Conservation (phyloP, 768 basidiomycete genomes). For the Tubosaeta sp. region DNA sequence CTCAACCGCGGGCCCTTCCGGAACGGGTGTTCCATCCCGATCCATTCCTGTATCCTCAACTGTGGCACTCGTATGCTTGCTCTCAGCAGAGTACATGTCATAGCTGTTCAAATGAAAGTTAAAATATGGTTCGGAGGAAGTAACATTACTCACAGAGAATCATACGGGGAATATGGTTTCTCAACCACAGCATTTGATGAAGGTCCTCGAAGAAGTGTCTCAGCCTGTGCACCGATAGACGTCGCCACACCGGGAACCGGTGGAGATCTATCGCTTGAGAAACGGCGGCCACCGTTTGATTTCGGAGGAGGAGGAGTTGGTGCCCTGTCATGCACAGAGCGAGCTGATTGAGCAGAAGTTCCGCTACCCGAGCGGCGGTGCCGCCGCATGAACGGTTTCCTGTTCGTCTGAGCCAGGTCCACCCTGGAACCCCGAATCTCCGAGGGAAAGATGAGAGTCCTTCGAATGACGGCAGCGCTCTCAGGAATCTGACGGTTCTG, state of each 20-base stretch:
- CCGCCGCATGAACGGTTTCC: slow-evolving; percentile 45
- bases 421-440: slow-evolving; percentile 55
- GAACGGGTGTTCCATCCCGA: slow-evolving; percentile 25
- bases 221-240: slow-evolving; percentile 41
- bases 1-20: slow-evolving; percentile 63
- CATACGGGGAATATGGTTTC: slow-evolving; percentile 68
- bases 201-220: slow-evolving; percentile 38
- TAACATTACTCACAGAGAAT: slow-evolving; percentile 61
- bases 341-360: slow-evolving; percentile 54
- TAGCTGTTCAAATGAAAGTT: slow-evolving; percentile 46
- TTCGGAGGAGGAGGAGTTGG: slow-evolving; percentile 85
- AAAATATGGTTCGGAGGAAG: slow-evolving; percentile 11
- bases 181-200: slow-evolving; percentile 44
- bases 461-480: slow-evolving; percentile 55
- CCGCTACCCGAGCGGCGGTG: slow-evolving; percentile 63
- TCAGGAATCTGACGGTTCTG: slow-evolving; percentile 34
- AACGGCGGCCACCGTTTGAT: slow-evolving; percentile 48
- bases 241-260: slow-evolving; percentile 64
- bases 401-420: slow-evolving; percentile 51
- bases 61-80: slow-evolving; percentile 31
- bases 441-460: slow-evolving; percentile 77
- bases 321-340: slow-evolving; percentile 75
- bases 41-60: slow-evolving; percentile 33
- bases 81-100: slow-evolving; percentile 74
- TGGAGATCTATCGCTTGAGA: slow-evolving; percentile 63